phyloP scores from a whole-genome alignment of 169 alveolate species.

The Prorocentrum cordatum region DNA sequence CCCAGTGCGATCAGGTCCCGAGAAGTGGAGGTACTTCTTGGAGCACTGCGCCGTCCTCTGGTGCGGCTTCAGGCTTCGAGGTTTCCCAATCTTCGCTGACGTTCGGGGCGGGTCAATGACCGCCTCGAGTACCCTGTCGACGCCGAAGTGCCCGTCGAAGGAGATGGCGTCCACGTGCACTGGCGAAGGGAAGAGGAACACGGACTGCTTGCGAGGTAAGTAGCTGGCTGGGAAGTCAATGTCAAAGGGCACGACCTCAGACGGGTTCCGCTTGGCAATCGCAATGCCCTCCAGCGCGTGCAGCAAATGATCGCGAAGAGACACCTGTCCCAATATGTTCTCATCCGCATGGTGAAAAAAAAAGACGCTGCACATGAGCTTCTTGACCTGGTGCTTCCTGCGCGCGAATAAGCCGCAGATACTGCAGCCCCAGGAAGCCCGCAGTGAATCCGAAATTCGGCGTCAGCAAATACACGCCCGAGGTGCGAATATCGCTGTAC shows the following conservation, averaged over 20 bases:
- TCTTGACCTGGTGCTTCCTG: conserved; percentile 3
- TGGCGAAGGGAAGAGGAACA: neutral
- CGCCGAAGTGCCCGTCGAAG: conserved; percentile 29
- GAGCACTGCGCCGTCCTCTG: neutral
- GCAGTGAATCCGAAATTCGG: neutral
- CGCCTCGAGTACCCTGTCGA: neutral
- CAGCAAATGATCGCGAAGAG: neutral
- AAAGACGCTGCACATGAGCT: neutral
- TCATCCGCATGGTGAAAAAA: neutral
- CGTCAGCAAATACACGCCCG: neutral
- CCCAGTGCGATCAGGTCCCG: neutral
- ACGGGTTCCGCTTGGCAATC: neutral
- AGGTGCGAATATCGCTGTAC: neutral
- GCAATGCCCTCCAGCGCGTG: conserved; percentile 1
- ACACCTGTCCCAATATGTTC: neutral
- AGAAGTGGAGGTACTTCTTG: neutral
- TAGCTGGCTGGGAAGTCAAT: neutral
- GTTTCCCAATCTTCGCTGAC: neutral
- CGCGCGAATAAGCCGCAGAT: neutral
- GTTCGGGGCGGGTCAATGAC: neutral
- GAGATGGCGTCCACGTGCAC: neutral
- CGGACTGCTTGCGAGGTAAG: too few relatives aligned
- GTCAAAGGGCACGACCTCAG: neutral
- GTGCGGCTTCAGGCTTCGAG: neutral
- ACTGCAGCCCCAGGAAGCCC: neutral